These are phyloP conservation scores for Tulasnella sp. DNA, from an alignment of 768 basidiomycete genomes.

Conservation along the genomic window DNA sequence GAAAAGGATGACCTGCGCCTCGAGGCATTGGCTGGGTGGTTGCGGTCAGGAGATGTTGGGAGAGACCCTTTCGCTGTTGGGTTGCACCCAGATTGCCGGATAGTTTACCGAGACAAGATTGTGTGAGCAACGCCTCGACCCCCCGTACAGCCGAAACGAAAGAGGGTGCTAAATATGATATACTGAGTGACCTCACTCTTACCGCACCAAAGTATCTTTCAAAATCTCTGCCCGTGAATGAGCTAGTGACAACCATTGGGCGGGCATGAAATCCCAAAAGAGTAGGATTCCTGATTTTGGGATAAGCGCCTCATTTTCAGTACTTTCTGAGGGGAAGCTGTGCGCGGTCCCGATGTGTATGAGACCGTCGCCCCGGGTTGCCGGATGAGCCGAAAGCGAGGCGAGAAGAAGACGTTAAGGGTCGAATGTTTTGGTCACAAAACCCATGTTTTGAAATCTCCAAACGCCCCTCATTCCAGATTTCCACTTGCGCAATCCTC, in stretches of 20 bases:
- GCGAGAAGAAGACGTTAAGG: neutral
- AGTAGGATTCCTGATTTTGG: neutral
- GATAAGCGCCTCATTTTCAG: neutral
- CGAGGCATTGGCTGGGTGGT: neutral
- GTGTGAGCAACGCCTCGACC: neutral
- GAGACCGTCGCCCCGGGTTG: neutral
- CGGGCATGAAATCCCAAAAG: neutral
- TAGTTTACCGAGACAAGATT: neutral
- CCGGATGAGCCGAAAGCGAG: neutral
- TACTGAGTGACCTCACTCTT: neutral
- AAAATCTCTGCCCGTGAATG: neutral
- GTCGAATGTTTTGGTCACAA: neutral
- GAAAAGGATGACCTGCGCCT: neutral
- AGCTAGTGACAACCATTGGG: neutral
- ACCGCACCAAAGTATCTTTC: neutral
- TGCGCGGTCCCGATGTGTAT: neutral
- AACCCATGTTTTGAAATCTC: neutral
- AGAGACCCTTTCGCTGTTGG: neutral
- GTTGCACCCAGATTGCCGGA: neutral
- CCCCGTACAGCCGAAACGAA: neutral
- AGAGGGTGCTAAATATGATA: neutral
- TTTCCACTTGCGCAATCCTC: neutral
- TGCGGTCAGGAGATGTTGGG: neutral
- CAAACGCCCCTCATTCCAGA: neutral
- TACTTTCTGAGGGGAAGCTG: neutral